Conservation (phyloP, 1,284 basidiomycete genomes). For the Leccinum subfulvum region DNA sequence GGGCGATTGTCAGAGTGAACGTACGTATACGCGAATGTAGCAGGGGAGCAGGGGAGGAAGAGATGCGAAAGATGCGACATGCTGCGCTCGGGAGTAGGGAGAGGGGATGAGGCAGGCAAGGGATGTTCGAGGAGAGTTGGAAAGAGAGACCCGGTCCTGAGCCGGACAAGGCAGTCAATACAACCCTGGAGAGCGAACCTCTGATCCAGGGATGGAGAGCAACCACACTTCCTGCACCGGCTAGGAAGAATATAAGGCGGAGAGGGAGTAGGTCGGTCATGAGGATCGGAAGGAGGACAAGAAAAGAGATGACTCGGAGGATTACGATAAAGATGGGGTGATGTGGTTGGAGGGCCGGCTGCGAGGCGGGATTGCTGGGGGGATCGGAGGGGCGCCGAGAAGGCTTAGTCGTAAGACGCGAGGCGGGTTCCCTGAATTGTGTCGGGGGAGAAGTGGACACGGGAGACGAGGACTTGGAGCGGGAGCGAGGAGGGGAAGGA, state of each 20-base stretch:
- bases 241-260: conserved; percentile 53
- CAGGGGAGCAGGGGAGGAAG: background rate
- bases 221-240: conserved; percentile 52
- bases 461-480: background rate
- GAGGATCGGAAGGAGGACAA: conserved; percentile 45
- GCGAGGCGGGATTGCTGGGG: too few relatives aligned
- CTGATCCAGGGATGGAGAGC: conserved; percentile 12
- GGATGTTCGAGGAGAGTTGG: conserved; percentile 9
- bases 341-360: conserved; percentile 29
- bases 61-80: background rate
- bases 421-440: conserved; percentile 2
- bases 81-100: background rate
- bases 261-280: conserved; percentile 55
- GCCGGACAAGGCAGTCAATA: conserved; percentile 13
- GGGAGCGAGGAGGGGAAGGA: background rate
- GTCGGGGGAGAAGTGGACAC: background rate
- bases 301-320: conserved; percentile 41
- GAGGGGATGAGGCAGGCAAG: conserved; percentile 6
- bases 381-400: background rate
- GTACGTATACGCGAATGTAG: background rate
- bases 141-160: conserved; percentile 21
- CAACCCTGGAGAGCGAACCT: background rate
- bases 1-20: conserved; percentile 15
- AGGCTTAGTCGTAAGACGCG: background rate
- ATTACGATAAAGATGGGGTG: conserved; percentile 41